Evolutionary conservation across 2,329 filamentous ascomycete species (phyloP), one percentile per base, ranked within the genome.

Genomic region (Phialocephala subalpina): DNA sequence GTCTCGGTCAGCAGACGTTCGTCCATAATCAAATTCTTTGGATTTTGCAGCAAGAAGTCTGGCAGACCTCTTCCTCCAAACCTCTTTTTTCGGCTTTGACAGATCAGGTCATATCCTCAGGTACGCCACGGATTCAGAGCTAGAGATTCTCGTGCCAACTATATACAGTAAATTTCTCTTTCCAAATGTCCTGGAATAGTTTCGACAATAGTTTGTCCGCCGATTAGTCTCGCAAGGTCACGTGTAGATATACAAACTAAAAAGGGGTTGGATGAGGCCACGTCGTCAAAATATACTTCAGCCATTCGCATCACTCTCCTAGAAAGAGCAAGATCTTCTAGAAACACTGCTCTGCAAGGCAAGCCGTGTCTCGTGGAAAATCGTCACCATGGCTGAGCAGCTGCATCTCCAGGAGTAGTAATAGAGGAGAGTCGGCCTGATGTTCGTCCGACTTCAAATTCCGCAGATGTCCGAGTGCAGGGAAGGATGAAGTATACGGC

Each of bases 381-480:
- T 60, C 60, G 65, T 66, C 65, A 67, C 64, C 56, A n/a, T 22
- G 25, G 20, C 53, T 62, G 36, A n/a, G n/a, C n/a, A 16, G 18
- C 16, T 47, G 16, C 42, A 20, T 20, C 7, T 27, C 22, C 45
- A 33, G 16, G 27, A 33, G 49, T 16, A 33, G 22, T 33, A 53
- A 53, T 27, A 7, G 25, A 53, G 25, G 14, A 11, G 27, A 47
- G 58, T 70, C 71, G 71, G 71, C 29, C 42, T 63, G 64, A 69
- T 67, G 65, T 70, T 59, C 60, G 33, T 42, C 64, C 70, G 66
- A 65, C 62, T 69, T 52, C n/a, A 35, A 53, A 27, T 35, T 56
- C 35, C 33, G 38, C 25, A 55, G 57, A 52, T 63, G 49, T 53
- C 49, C 49, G 49, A 27, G 49, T 12, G 20, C 20, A 4, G 45